Percentiles rank a stretch among this genome's conserved stretches.
phyloP scores from a whole-genome alignment of 2,329 filamentous ascomycete species.

The Colletotrichum higginsianum region DNA sequence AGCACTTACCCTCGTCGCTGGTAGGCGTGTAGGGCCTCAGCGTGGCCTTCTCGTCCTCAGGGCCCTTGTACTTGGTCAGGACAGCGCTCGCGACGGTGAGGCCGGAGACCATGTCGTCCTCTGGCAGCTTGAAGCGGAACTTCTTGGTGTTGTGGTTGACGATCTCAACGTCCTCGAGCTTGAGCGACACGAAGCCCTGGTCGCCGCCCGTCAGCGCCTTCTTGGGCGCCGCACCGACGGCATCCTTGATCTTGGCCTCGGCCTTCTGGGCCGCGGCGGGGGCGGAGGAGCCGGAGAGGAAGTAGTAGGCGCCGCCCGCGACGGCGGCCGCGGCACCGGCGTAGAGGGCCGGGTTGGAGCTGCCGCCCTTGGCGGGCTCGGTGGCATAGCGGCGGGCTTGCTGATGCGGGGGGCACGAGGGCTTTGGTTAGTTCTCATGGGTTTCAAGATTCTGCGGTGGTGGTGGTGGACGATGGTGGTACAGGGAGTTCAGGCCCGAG shows the following conservation, averaged over 20 bases:
- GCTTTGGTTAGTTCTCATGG: constrained; percentile 41
- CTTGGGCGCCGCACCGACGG: constrained; percentile 57
- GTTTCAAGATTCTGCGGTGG: neutral
- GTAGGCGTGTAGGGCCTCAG: constrained; percentile 94
- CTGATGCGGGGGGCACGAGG: constrained; percentile 57
- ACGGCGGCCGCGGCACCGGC: constrained; percentile 71
- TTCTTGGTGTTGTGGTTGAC: constrained; percentile 97
- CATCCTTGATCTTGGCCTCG: constrained; percentile 67
- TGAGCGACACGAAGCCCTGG: constrained; percentile 88
- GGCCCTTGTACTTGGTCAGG: constrained; percentile 91
- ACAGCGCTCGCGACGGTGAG: constrained; percentile 87
- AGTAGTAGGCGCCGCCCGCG: constrained; percentile 72
- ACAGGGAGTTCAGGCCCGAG: neutral
- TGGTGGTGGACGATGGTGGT: neutral
- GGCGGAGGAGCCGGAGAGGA: constrained; percentile 63
- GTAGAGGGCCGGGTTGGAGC: constrained; percentile 73
- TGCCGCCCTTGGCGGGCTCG: constrained; percentile 64
- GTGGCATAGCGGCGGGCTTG: constrained; percentile 78
- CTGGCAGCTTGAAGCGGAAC: constrained; percentile 88
- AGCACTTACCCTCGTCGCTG: constrained; percentile 82
- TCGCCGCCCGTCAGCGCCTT: constrained; percentile 84
- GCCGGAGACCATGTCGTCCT: constrained; percentile 87
- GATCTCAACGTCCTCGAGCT: constrained; percentile 82
- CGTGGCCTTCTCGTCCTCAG: constrained; percentile 86
- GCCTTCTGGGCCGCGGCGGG: constrained; percentile 66